phyloP scores from a whole-genome alignment of 2,329 filamentous ascomycete genomes.

The Rhynchosporium secalis region DNA sequence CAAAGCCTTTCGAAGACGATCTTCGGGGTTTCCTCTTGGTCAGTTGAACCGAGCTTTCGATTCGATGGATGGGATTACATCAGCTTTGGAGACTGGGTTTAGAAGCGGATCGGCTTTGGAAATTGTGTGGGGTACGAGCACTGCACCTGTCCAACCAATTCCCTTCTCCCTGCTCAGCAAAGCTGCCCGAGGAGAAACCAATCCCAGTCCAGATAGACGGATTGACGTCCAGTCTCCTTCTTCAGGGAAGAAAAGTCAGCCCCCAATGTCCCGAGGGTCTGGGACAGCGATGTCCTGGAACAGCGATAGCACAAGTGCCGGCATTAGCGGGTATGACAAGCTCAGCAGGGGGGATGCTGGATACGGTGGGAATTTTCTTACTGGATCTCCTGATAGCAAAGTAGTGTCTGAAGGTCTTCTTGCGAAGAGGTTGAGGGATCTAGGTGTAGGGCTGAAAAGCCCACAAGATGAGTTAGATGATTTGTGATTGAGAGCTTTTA shows the following conservation, averaged over 20 bases:
- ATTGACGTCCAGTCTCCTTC: slow-evolving; percentile 40
- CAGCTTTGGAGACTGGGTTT: slow-evolving; percentile 32
- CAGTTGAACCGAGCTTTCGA: slow-evolving; percentile 35
- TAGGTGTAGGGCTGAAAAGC: slow-evolving; percentile 32
- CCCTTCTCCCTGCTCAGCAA: slow-evolving; percentile 48
- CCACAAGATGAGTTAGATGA: slow-evolving; percentile 29
- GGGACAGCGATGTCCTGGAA: slow-evolving; percentile 32
- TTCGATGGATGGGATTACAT: slow-evolving; percentile 35
- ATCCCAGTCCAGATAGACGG: slow-evolving; percentile 21
- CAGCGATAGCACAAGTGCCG: slow-evolving; percentile 25
- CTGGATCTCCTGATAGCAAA: slow-evolving; percentile 42
- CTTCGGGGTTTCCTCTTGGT: slow-evolving; percentile 48
- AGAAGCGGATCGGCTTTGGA: slow-evolving; percentile 27
- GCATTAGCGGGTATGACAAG: slow-evolving; percentile 59
- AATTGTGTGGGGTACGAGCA: slow-evolving; percentile 33
- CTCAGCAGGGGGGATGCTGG: slow-evolving; percentile 64
- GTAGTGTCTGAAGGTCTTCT: slow-evolving; percentile 64
- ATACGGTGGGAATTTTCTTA: slow-evolving; percentile 59
- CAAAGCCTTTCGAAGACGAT: slow-evolving; percentile 58
- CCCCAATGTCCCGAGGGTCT: slow-evolving; percentile 40
- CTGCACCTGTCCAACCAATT: slow-evolving; percentile 49
- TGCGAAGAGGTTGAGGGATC: slow-evolving; percentile 64
- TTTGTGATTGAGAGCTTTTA: slow-evolving; percentile 17
- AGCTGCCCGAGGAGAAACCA: slow-evolving; percentile 18
- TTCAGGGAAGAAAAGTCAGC: slow-evolving; percentile 35